Percentiles rank a stretch among this genome's conserved stretches.
Evolutionary conservation across 2,329 filamentous ascomycete species (phyloP).

Genomic region (Sphaerostilbella broomeana): DNA sequence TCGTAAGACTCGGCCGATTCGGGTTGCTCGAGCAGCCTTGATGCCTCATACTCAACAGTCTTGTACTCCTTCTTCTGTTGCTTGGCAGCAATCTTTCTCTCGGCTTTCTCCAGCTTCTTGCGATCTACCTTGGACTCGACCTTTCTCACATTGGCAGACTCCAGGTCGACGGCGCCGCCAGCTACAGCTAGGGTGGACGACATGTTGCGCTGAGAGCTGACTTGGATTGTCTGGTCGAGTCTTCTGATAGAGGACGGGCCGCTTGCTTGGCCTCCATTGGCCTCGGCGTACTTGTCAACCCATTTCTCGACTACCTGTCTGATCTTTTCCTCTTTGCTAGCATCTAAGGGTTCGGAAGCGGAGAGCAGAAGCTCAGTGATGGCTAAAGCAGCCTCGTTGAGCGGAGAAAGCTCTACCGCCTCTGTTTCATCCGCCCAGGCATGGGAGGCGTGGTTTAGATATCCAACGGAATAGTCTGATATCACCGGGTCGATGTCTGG

Average conservation of each 20-base stretch:
- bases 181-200: constrained; percentile 90
- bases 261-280: constrained; percentile 64
- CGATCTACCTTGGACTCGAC: constrained; percentile 95
- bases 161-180: constrained; percentile 78
- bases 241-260: constrained; percentile 72
- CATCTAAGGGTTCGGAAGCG: constrained; percentile 76
- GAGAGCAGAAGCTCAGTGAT: constrained; percentile 88
- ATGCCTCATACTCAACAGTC: constrained; percentile 96
- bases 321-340: constrained; percentile 68
- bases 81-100: constrained; percentile 95
- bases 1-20: constrained; percentile 88
- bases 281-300: constrained; percentile 71
- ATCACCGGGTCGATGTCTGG: constrained; percentile 83
- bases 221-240: constrained; percentile 90
- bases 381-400: constrained; percentile 75
- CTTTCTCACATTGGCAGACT: constrained; percentile 87
- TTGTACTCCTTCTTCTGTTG: constrained; percentile 98
- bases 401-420: constrained; percentile 60
- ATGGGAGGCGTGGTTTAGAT: constrained; percentile 87
- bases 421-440: constrained; percentile 72
- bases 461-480: constrained; percentile 89
- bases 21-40: constrained; percentile 74
- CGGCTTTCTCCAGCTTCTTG: constrained; percentile 98
- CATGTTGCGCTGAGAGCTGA: constrained; percentile 89
- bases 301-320: constrained; percentile 82